Conservation (phyloP, 768 basidiomycete species). For the Russula virescens region DNA sequence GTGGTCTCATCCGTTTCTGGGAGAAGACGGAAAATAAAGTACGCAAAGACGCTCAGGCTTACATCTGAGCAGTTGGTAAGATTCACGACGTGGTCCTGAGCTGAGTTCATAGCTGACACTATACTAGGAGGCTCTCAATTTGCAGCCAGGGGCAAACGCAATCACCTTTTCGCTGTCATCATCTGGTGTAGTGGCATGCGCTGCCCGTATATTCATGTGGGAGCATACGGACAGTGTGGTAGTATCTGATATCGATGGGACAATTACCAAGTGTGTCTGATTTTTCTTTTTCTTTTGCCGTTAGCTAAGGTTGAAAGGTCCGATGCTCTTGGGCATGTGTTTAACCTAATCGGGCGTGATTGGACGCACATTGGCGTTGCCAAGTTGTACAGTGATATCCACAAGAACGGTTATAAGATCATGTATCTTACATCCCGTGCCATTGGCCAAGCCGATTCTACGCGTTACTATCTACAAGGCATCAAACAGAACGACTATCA, state of each 20-base stretch:
- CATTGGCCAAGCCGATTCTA: slow-evolving; percentile 97
- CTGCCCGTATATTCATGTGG: slow-evolving; percentile 94
- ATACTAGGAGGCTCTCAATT: slow-evolving; percentile 70
- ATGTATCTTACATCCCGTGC: slow-evolving; percentile 97
- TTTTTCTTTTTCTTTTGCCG: neutral
- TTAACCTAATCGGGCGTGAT: slow-evolving; percentile 95
- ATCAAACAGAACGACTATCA: slow-evolving; percentile 95
- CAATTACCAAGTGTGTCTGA: slow-evolving; percentile 83
- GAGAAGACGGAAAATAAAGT: slow-evolving; percentile 44
- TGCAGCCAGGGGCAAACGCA: slow-evolving; percentile 83
- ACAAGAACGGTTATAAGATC: slow-evolving; percentile 93
- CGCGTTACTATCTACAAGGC: slow-evolving; percentile 87
- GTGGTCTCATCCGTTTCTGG: neutral
- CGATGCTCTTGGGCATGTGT: slow-evolving; percentile 93
- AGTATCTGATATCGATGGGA: slow-evolving; percentile 97
- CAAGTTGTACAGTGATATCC: slow-evolving; percentile 94
- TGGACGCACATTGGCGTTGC: slow-evolving; percentile 98
- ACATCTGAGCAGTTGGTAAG: slow-evolving; percentile 91
- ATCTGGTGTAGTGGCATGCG: slow-evolving; percentile 75
- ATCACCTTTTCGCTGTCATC: slow-evolving; percentile 91
- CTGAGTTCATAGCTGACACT: neutral
- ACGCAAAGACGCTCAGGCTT: slow-evolving; percentile 86
- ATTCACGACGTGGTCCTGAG: slow-evolving; percentile 7
- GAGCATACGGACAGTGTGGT: slow-evolving; percentile 86
- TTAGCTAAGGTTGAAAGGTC: slow-evolving; percentile 47